Conservation (phyloP, 345 rosid species). For the Dimocarpus longan region DNA sequence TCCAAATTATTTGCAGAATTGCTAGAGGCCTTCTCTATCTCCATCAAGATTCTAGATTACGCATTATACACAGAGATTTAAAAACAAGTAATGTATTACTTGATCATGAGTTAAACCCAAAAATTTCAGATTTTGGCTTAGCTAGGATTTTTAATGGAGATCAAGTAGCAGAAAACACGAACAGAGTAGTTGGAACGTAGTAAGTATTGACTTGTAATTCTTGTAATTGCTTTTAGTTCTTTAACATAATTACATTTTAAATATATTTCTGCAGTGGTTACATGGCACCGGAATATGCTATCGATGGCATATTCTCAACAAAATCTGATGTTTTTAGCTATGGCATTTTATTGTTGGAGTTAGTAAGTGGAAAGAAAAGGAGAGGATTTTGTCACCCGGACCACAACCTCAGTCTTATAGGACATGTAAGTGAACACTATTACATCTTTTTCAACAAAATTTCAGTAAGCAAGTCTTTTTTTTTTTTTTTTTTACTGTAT, state of each 20-base stretch:
- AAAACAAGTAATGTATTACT: background rate
- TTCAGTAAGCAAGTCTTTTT: too few relatives aligned
- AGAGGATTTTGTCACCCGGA: conserved; percentile 26
- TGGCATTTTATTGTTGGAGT: conserved; percentile 40
- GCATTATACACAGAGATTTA: background rate
- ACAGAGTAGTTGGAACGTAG: too few relatives aligned
- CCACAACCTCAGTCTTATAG: conserved; percentile 25
- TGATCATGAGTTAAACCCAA: background rate
- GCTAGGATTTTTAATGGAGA: background rate
- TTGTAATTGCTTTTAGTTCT: too few relatives aligned
- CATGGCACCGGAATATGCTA: conserved; percentile 42
- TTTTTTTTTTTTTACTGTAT: too few relatives aligned
- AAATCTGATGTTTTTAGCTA: conserved; percentile 45
- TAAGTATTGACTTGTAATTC: too few relatives aligned
- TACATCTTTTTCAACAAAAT: background rate
- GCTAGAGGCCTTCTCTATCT: background rate
- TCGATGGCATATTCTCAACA: conserved; percentile 37
- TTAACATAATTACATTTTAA: too few relatives aligned
- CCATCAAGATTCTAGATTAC: background rate
- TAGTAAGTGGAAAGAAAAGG: conserved; percentile 33
- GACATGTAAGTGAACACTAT: conserved; percentile 24
- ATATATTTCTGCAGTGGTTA: conserved; percentile 30
- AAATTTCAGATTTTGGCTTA: background rate
- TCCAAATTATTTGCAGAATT: background rate
- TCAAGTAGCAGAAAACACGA: background rate